Base-by-base conservation (phyloP, 2,329 filamentous ascomycete genomes). In the Fusarium hainanense region DNA sequence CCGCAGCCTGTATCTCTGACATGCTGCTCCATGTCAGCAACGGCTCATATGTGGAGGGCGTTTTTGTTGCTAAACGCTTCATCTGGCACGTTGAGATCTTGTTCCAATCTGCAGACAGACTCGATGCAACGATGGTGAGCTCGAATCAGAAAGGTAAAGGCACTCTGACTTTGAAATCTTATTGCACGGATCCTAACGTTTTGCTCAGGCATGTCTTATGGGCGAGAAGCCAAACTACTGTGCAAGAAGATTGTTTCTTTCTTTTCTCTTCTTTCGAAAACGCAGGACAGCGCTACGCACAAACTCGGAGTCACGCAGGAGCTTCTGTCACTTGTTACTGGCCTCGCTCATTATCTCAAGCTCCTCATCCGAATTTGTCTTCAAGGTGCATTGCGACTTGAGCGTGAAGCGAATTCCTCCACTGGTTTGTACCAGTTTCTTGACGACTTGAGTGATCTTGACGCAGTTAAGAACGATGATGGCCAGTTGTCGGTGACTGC, bases 201-300 rank as follows among this genome's bases (percentile, higher is more conserved):
- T 6, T 23, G 9, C 18, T 28, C 77, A 92, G 94, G 92, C 68
- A 86, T 99, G 66, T 93, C 94, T 12, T 99, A 98, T 78, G 92
- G 92, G 20, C 90, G 96, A 75, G 96, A 99, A 83, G 93, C 96
- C n/a, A 99, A 99, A 81, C 86, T 99, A 52, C 88, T 99, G n/a
- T 99, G 96, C 85, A 99, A 99, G 82, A 99, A 99, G 81, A 97
- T 99, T 57, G 96, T 99, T 8, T 93, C 95, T 27, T 99, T 99
- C 84, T 99, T 99, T 79, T 94, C 94, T 14, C 84, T 99, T 20
- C 85, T 99, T 11, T 97, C 95, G 8, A 97, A 97, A 79, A 96
- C 94, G 2, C 95, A 98, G 77, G 94, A 98, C 76, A 93, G 90
- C 11, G 93, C 92, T n/a, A 90, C 93, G 40, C 88, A 93, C 61